A percentile compares a stretch with the other conserved stretches of the same genome.
These are phyloP conservation scores for Poterioochromonas sp. DNA, from an alignment of 352 stramenopile species.

Conservation along the genomic window DNA sequence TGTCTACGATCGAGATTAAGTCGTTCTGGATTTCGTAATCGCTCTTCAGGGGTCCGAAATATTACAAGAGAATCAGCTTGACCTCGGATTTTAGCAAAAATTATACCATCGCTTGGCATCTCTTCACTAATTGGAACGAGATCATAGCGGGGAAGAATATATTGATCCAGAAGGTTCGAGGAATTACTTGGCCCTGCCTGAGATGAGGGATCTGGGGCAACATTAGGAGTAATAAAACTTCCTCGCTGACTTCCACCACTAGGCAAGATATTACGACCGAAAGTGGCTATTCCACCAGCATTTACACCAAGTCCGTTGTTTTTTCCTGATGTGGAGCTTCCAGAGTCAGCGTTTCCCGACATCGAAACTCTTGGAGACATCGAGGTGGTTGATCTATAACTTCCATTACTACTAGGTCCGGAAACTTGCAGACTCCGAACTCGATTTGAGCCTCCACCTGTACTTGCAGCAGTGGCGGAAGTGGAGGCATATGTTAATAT, in stretches of 20 bases:
- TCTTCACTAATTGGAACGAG: conserved; percentile 26
- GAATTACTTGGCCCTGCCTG: not conserved
- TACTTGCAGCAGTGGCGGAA: not conserved
- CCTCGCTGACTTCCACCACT: not conserved
- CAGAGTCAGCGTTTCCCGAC: not conserved
- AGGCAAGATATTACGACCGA: not conserved
- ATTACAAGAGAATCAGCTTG: conserved; percentile 39
- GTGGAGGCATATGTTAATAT: not conserved
- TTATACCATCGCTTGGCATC: conserved; percentile 39
- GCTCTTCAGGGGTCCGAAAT: conserved; percentile 35
- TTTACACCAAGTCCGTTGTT: not conserved
- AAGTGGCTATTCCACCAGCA: not conserved
- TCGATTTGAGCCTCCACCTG: not conserved
- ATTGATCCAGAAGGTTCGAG: not conserved
- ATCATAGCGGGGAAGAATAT: conserved; percentile 15
- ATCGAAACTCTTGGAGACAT: not conserved
- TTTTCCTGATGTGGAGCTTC: not conserved
- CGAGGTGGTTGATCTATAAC: not conserved
- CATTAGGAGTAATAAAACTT: not conserved
- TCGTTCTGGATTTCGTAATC: conserved; percentile 36
- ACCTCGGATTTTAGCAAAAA: conserved; percentile 39
- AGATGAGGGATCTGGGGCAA: not conserved
- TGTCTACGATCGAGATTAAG: conserved; percentile 76
- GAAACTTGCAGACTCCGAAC: not conserved
- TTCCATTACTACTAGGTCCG: not conserved